Evolutionary conservation across 2,329 filamentous ascomycete genomes (phyloP).

Genomic region (Periconia macrospinosa): DNA sequence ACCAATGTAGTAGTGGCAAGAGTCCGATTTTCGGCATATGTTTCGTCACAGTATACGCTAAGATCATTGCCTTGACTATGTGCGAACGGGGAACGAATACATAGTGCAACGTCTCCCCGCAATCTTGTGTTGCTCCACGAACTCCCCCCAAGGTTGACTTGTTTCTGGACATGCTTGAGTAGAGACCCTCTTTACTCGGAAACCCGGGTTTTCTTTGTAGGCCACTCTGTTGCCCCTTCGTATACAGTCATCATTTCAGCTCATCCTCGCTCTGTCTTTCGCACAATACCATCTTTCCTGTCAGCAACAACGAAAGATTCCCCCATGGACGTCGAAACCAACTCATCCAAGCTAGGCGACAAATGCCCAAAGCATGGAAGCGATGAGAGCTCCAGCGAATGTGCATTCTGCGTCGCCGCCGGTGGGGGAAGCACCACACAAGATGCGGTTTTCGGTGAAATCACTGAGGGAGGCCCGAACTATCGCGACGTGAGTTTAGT

Average conservation of each 20-base stretch:
- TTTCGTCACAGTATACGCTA: not conserved
- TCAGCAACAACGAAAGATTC: not conserved
- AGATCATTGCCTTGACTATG: not conserved
- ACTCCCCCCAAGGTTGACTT: too few species aligned
- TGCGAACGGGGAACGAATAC: not conserved
- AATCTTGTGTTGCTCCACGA: too few species aligned
- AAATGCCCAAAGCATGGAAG: not conserved
- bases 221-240: too few species aligned
- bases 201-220: too few species aligned
- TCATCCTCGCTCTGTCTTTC: too few species aligned
- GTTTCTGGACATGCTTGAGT: too few species aligned
- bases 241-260: too few species aligned
- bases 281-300: not conserved
- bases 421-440: not conserved
- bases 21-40: slow-evolving; percentile 29
- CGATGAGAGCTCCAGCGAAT: not conserved
- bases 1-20: slow-evolving; percentile 6
- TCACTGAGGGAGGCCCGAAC: slow-evolving; percentile 53
- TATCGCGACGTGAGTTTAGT: slow-evolving; percentile 49
- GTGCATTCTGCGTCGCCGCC: not conserved
- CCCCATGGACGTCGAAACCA: not conserved
- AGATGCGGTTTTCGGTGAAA: slow-evolving; percentile 55
- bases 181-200: too few species aligned
- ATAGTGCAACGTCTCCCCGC: not conserved
- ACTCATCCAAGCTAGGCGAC: too few species aligned